phyloP scores from a whole-genome alignment of 768 basidiomycete genomes.

The Boletus patriciae region DNA sequence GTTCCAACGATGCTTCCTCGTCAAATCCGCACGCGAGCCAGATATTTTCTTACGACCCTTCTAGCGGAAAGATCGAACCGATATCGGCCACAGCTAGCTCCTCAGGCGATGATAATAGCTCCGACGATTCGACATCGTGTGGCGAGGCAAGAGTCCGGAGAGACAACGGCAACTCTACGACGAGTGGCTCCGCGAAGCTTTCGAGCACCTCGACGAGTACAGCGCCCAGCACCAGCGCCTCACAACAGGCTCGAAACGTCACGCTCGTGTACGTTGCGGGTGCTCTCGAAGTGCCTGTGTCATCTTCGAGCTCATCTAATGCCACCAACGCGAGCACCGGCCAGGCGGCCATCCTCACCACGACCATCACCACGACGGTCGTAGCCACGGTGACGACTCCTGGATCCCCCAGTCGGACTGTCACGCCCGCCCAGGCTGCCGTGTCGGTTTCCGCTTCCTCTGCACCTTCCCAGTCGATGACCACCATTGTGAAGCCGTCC shows the following conservation, averaged over 20 bases:
- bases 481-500: background rate
- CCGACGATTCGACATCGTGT: background rate
- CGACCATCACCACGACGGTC: conserved; percentile 30
- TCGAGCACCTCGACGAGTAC: conserved; percentile 21
- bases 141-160: conserved; percentile 17
- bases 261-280: conserved; percentile 53
- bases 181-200: conserved; percentile 4
- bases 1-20: conserved; percentile 5
- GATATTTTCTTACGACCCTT: conserved; percentile 54
- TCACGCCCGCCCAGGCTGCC: conserved; percentile 15
- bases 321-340: background rate
- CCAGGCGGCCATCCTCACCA: conserved; percentile 18
- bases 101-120: conserved; percentile 19
- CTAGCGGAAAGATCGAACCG: conserved; percentile 52
- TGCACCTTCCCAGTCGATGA: background rate
- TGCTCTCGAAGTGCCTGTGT: conserved; percentile 30
- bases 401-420: background rate
- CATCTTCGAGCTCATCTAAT: background rate
- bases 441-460: conserved; percentile 14
- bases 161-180: conserved; percentile 6
- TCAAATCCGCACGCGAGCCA: conserved; percentile 46
- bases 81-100: conserved; percentile 42
- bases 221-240: conserved; percentile 7
- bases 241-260: conserved; percentile 38
- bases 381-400: conserved; percentile 9